These are phyloP conservation scores for Thymus quinquecostatus DNA, from an alignment of 257 asterid species.

Conservation along the genomic window DNA sequence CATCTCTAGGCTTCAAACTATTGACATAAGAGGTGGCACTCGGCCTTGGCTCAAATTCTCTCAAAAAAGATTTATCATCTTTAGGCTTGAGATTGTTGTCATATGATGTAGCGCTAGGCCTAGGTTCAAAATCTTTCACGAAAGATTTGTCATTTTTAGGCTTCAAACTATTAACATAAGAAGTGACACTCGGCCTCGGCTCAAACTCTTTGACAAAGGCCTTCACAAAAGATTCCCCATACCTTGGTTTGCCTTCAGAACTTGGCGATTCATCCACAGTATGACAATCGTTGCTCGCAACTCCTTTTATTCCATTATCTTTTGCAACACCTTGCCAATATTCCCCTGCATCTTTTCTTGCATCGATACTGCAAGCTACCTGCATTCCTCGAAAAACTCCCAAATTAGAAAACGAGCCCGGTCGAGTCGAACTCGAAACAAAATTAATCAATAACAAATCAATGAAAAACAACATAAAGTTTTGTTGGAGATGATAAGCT, in stretches of 20 bases:
- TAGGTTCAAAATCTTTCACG: slow-evolving; percentile 28
- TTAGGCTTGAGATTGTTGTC: background rate
- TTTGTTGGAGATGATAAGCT: no score
- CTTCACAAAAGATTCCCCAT: background rate
- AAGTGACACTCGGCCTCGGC: slow-evolving; percentile 29
- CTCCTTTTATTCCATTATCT: slow-evolving; percentile 21
- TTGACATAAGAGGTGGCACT: slow-evolving; percentile 11
- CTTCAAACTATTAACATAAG: background rate
- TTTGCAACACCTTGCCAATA: slow-evolving; percentile 33
- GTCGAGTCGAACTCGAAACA: background rate
- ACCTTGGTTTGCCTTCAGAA: slow-evolving; percentile 6
- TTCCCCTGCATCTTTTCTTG: slow-evolving; percentile 39
- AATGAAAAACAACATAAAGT: background rate
- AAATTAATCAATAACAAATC: background rate
- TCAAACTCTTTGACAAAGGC: slow-evolving; percentile 22
- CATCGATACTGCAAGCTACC: slow-evolving; percentile 35
- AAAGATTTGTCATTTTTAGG: background rate
- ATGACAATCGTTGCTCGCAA: slow-evolving; percentile 15
- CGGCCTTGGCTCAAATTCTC: slow-evolving; percentile 35
- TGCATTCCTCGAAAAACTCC: slow-evolving; percentile 9
- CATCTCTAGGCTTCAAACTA: background rate
- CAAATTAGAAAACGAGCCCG: background rate
- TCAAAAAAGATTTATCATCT: background rate
- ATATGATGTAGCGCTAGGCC: slow-evolving; percentile 26
- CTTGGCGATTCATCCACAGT: slow-evolving; percentile 9